Percentiles rank a stretch among this genome's conserved stretches.
Evolutionary conservation across 2,329 filamentous ascomycete genomes (phyloP).

Genomic region (Tolypocladium ovalisporum): DNA sequence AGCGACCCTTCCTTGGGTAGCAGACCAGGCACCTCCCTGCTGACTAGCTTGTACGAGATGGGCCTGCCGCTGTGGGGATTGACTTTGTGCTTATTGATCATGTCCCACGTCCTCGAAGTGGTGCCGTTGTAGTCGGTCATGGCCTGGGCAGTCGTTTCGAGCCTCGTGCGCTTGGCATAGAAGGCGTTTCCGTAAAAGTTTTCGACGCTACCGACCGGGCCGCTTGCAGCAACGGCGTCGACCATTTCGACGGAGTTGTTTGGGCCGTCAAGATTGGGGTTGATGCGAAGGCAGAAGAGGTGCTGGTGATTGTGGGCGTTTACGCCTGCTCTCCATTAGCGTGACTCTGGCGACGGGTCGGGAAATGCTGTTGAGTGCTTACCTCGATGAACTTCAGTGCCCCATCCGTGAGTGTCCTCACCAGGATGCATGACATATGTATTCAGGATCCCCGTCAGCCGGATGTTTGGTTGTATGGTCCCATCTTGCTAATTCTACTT

Average conservation of each 20-base stretch:
- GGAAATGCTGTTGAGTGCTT: neutral
- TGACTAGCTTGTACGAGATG: conserved; percentile 79
- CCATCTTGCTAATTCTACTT: neutral
- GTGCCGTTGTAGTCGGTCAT: conserved; percentile 72
- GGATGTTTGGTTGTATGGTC: neutral
- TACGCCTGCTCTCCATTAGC: conserved; percentile 37
- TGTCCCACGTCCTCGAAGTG: conserved; percentile 81
- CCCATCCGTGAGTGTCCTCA: neutral
- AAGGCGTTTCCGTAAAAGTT: conserved; percentile 90
- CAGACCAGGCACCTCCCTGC: conserved; percentile 67
- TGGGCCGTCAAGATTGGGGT: conserved; percentile 77
- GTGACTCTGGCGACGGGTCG: neutral
- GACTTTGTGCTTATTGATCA: conserved; percentile 72
- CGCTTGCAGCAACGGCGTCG: conserved; percentile 61
- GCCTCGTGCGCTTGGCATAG: conserved; percentile 73
- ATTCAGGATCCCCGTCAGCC: neutral
- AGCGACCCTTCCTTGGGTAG: conserved; percentile 72
- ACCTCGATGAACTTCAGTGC: neutral
- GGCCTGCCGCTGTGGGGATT: conserved; percentile 85
- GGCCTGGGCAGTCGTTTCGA: conserved; percentile 56
- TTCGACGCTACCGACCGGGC: conserved; percentile 65
- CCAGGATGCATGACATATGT: neutral
- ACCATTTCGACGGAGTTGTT: conserved; percentile 79
- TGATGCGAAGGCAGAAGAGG: conserved; percentile 80
- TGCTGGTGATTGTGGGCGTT: conserved; percentile 97